Conservation (phyloP, 305 asterid genomes). For the Fraxinus sp. region DNA sequence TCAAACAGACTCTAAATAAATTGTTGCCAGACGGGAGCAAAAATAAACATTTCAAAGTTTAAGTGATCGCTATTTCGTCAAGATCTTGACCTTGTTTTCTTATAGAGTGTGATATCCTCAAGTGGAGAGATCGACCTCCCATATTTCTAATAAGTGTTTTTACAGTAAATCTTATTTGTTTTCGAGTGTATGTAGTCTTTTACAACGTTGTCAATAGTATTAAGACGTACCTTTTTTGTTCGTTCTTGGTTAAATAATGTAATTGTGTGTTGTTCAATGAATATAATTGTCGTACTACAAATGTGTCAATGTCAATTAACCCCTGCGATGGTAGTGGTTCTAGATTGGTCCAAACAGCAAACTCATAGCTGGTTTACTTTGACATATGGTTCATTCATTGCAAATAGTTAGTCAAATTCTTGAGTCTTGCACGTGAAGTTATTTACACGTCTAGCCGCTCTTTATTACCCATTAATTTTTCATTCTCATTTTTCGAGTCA, state of each 20-base stretch:
- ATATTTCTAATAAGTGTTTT: no score
- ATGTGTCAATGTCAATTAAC: background rate
- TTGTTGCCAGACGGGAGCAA: no score
- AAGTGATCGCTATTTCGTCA: background rate
- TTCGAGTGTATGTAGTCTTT: background rate
- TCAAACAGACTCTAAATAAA: no score
- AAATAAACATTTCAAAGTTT: no score
- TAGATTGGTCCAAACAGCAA: background rate
- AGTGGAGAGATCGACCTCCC: background rate
- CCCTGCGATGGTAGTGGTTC: background rate
- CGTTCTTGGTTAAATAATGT: background rate
- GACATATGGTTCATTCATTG: background rate
- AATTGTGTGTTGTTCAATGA: background rate
- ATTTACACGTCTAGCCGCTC: background rate
- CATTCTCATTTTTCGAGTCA: no score
- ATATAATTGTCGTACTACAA: no score
- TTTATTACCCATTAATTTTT: no score
- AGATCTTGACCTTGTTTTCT: no score
- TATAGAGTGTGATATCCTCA: no score
- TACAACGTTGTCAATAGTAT: background rate
- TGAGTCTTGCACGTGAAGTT: background rate
- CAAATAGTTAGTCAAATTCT: background rate
- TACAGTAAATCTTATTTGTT: background rate
- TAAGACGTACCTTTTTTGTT: background rate
- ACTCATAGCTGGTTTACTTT: background rate